These are phyloP conservation scores for Thalassiosira allenii DNA, from an alignment of 352 stramenopile genomes.

Conservation along the genomic window DNA sequence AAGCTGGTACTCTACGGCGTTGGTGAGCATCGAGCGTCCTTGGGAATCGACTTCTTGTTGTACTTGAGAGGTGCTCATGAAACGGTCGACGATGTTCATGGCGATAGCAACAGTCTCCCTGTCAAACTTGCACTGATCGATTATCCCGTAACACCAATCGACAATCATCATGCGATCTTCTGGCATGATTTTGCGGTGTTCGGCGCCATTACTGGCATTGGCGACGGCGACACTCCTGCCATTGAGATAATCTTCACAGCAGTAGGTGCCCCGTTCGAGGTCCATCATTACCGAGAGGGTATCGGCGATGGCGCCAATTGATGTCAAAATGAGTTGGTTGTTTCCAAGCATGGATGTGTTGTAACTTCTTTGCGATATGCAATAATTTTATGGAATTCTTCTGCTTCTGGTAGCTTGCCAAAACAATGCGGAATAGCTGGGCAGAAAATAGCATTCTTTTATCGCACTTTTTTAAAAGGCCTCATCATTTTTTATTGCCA, in stretches of 20 bases:
- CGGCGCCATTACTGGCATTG: too few relatives aligned
- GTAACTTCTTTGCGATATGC: too few relatives aligned
- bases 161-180: constrained; percentile 35
- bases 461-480: too few relatives aligned
- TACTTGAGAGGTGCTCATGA: constrained; percentile 6
- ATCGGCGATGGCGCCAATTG: not conserved
- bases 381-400: too few relatives aligned
- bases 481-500: too few relatives aligned
- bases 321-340: too few relatives aligned
- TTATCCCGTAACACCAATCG: constrained; percentile 53
- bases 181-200: not conserved
- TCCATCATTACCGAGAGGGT: constrained; percentile 8
- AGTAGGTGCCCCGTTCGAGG: not conserved
- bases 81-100: constrained; percentile 46
- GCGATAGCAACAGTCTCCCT: constrained; percentile 35
- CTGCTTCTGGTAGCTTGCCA: too few relatives aligned
- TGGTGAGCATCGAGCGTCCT: not conserved
- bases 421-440: too few relatives aligned
- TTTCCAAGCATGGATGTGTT: too few relatives aligned
- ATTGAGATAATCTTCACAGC: constrained; percentile 1
- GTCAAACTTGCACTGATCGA: constrained; percentile 43
- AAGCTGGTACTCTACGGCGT: constrained; percentile 62
- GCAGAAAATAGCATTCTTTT: too few relatives aligned
- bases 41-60: not conserved
- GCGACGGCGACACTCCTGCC: too few relatives aligned